Evolutionary conservation across 2,329 filamentous ascomycete genomes (phyloP).

Genomic region (Pseudogymnoascus destructans): DNA sequence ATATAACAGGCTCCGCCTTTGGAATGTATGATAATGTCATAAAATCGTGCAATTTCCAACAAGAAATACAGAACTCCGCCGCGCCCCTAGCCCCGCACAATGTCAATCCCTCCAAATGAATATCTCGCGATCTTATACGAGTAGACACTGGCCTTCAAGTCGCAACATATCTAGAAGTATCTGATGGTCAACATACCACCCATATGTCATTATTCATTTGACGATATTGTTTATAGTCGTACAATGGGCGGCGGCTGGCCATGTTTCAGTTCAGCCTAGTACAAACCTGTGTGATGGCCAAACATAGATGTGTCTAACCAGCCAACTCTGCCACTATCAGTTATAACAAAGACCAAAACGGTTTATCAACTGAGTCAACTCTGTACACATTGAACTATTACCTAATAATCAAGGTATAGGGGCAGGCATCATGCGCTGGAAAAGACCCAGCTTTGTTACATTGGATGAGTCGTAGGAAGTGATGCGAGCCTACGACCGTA

Average conservation of each 20-base stretch:
- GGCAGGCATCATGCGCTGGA: not conserved
- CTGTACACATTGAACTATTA: not conserved
- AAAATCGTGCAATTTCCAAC: no score
- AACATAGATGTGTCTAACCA: not conserved
- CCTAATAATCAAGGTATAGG: not conserved
- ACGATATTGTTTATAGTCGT: no score
- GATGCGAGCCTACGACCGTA: not conserved
- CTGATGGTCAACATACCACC: no score
- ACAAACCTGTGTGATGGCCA: not conserved
- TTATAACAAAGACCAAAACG: not conserved
- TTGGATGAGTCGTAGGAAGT: not conserved
- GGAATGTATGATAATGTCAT: not conserved
- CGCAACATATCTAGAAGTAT: no score
- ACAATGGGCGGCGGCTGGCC: not conserved
- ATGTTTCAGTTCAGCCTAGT: not conserved
- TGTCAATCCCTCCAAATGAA: no score
- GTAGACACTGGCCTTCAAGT: no score
- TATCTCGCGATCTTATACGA: no score
- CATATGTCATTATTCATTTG: no score
- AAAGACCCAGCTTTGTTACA: not conserved
- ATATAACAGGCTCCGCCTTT: not conserved
- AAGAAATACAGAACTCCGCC: no score
- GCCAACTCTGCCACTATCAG: not conserved
- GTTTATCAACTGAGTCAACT: no score
- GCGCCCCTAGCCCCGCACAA: no score